Evolutionary conservation across 345 rosid species (phyloP), one percentile per base, ranked within the genome.

Genomic region (Corchorus olitorius): DNA sequence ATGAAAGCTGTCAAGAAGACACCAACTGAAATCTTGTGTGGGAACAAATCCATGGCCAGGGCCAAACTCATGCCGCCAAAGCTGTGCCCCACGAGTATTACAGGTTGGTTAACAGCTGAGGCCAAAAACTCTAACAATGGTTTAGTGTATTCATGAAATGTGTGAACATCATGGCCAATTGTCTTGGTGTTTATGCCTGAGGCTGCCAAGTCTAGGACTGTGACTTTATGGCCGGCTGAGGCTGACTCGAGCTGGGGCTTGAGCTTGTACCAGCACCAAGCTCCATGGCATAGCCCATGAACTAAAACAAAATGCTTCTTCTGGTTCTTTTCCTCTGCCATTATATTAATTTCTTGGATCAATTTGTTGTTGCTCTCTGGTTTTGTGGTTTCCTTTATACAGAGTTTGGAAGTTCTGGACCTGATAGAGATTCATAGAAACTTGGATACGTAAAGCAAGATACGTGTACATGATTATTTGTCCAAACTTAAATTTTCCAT

Each of bases 211-310:
- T 92, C 84, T 0, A 86, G 50, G 22, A 77, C 83, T 0, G 87
- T 87, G 58, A 90, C 94, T 0, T 65, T 83, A 80, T 87, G 89
- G 54, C 94, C 91, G n/a, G n/a, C n/a, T n/a, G n/a, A n/a, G 0
- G 76, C 77, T 1, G 83, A 74, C 75, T 90, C 86, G 1, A 88
- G 86, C 39, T 53, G 77, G 4, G 88, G 87, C 77, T 89, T 90
- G 49, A 92, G 60, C 86, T 88, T 90, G 88, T 82, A 81, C 97
- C 94, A 89, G 65, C 83, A 41, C 97, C 94, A 90, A 0, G 84
- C 91, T 1, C 93, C 94, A 16, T 88, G 91, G 81, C 86, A 78
- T 0, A 87, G 65, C 4, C 97, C 92, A 74, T 92, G 91, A 20
- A 90, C 89, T 46, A 89, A 78, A 41, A 90, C 80, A 68, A 92